Evolutionary conservation across 208 protist species (phyloP).

Genomic region (Lotmaria passim): DNA sequence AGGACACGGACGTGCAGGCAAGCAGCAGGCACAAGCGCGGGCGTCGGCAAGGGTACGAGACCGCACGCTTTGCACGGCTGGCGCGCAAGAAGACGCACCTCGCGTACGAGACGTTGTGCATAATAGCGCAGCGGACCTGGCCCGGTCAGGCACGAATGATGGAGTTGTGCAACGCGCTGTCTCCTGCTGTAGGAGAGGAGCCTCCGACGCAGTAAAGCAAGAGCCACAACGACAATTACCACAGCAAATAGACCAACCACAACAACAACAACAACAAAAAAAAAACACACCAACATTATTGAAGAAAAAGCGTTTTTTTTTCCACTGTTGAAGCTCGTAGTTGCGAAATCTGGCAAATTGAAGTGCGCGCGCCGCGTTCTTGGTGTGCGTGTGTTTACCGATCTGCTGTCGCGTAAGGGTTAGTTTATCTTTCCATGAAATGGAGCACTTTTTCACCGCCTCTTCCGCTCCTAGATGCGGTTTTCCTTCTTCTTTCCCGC

Average conservation of each 20-base stretch:
- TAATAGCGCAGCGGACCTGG: slow-evolving; percentile 32
- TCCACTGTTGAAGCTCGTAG: not conserved
- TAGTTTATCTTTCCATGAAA: too few relatives aligned
- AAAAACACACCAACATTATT: not conserved
- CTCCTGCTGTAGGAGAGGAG: slow-evolving; percentile 29
- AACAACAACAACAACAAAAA: not conserved
- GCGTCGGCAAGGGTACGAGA: slow-evolving; percentile 5
- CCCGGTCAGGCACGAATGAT: slow-evolving; percentile 21
- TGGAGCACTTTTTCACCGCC: too few relatives aligned
- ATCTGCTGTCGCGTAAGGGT: too few relatives aligned
- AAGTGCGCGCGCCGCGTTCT: not conserved
- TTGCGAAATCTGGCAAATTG: too few relatives aligned
- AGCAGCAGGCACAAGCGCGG: not conserved
- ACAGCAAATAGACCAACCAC: not conserved
- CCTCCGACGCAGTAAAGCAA: not conserved
- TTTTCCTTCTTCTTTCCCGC: too few relatives aligned
- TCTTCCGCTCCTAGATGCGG: too few relatives aligned
- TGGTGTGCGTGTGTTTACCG: too few relatives aligned
- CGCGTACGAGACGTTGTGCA: slow-evolving; percentile 50
- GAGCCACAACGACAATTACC: not conserved
- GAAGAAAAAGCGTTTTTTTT: not conserved
- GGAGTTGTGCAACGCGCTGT: slow-evolving; percentile 32
- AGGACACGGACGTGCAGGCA: not conserved
- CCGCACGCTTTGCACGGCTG: slow-evolving; percentile 39
- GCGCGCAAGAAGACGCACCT: slow-evolving; percentile 52